Percentiles rank a stretch among this genome's conserved stretches.
Evolutionary conservation across 345 rosid genomes (phyloP).

Genomic region (Rhizophora mangle): DNA sequence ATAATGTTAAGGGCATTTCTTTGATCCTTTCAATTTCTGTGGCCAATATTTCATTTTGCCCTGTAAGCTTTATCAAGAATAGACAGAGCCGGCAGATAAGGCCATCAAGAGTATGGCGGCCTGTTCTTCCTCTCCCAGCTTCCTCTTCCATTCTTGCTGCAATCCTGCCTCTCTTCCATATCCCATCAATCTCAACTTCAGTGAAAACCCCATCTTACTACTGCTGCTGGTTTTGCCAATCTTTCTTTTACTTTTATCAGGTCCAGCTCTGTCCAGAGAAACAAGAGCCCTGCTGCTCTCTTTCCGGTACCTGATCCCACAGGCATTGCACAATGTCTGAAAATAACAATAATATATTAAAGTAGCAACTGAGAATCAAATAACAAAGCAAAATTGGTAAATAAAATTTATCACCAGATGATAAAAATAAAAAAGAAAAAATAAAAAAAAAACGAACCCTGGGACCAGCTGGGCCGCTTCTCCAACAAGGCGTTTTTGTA

Average conservation of each 20-base stretch:
- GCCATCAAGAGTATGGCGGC: slow-evolving; percentile 67
- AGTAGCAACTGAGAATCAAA: background rate
- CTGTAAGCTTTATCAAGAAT: slow-evolving; percentile 17
- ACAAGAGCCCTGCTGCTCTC: slow-evolving; percentile 45
- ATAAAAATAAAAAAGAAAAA: background rate
- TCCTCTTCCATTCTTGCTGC: slow-evolving; percentile 26
- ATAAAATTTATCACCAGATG: background rate
- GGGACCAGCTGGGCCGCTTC: slow-evolving; percentile 87
- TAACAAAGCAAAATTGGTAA: background rate
- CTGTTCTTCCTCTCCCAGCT: slow-evolving; percentile 57
- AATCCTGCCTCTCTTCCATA: slow-evolving; percentile 10
- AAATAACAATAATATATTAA: background rate
- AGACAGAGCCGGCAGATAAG: slow-evolving; percentile 42
- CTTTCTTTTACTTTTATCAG: slow-evolving; percentile 21
- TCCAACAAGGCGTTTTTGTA: slow-evolving; percentile 80
- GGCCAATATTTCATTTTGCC: background rate
- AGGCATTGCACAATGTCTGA: slow-evolving; percentile 87
- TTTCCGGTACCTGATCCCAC: slow-evolving; percentile 87
- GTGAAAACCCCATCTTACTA: slow-evolving; percentile 13
- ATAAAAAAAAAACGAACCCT: slow-evolving; percentile 34
- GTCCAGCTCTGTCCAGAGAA: slow-evolving; percentile 27
- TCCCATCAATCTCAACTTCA: slow-evolving; percentile 22
- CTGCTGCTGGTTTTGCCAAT: background rate
- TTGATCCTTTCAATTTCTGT: background rate
- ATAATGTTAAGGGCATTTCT: background rate